Percentiles rank a stretch among this genome's conserved stretches.
phyloP scores from a whole-genome alignment of 2,329 filamentous ascomycete genomes.

The Rutstroemia sp. region DNA sequence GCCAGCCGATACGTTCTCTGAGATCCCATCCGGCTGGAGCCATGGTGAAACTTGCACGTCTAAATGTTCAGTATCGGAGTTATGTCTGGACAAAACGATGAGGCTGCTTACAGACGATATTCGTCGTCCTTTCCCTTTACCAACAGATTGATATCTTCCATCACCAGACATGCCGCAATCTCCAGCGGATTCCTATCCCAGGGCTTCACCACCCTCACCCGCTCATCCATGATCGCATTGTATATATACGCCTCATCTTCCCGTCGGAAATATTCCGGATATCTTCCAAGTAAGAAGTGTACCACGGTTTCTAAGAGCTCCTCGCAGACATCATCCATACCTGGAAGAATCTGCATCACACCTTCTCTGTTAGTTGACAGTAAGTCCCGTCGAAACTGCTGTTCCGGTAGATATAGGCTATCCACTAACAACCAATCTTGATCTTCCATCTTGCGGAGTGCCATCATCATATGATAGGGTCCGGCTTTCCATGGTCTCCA shows the following conservation, averaged over 20 bases:
- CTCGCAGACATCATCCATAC: conserved; percentile 33
- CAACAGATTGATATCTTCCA: conserved; percentile 43
- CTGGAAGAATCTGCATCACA: conserved; percentile 37
- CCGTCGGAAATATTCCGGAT: conserved; percentile 33
- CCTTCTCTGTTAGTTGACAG: conserved; percentile 33
- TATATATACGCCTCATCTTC: conserved; percentile 24
- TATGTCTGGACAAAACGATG: not conserved
- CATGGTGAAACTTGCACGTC: conserved; percentile 39
- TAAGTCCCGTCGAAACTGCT: conserved; percentile 34
- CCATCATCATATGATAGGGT: conserved; percentile 26
- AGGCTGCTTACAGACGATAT: conserved; percentile 17
- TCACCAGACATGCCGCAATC: conserved; percentile 39
- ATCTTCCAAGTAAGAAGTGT: conserved; percentile 35
- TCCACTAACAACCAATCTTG: conserved; percentile 31
- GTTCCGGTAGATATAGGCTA: conserved; percentile 36
- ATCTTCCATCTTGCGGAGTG: conserved; percentile 21
- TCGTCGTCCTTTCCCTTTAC: conserved; percentile 34
- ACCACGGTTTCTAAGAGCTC: conserved; percentile 40
- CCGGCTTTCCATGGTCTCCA: conserved; percentile 21
- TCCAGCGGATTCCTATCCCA: conserved; percentile 36
- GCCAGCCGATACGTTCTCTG: conserved; percentile 39
- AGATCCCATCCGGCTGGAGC: conserved; percentile 45
- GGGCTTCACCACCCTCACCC: conserved; percentile 30
- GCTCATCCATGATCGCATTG: conserved; percentile 37
- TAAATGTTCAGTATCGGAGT: conserved; percentile 32